Evolutionary conservation across 345 rosid genomes (phyloP), one percentile per base, ranked within the genome.

Genomic region (Abelmoschus esculentus): DNA sequence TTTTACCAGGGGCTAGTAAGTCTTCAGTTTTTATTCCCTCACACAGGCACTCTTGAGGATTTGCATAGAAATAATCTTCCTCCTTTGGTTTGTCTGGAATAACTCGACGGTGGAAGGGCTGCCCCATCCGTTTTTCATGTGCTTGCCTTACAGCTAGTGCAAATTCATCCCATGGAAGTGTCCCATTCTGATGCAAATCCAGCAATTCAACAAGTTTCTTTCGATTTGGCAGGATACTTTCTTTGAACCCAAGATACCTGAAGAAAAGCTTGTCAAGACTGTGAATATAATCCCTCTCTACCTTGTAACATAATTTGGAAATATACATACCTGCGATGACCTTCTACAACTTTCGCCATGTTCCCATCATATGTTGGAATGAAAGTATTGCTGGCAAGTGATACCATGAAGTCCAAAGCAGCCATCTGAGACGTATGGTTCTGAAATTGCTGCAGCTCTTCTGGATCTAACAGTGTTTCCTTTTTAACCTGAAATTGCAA

Each of bases 361-460:
- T 95, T 95, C 54, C 99, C 99, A 63, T 95, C 91, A 70, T 91
- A 89, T 19, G 99, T 91, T n/a, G 97, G 99, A 62, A 95, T 74
- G 80, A 95, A 95, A 50, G 91, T 88, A 74, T 86, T 61, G 82
- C 99, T 95, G 73, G 97, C 96, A 55, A 87, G 76, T n/a, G 96
- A 95, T 64, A 95, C 99, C 87, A 89, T 89, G 68, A 89, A 95
- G 83, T 95, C 99, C 65, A 95, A 79, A 70, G 99, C 99, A 46
- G 97, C 99, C 99, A 95, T 95, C 81, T 95, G 99, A 66, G 97
- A 91, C 11, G 97, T 89, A 86, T 95, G 99, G 78, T 95, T 91
- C 80, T 89, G 93, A 77, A 91, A 95, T 73, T 80, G 91, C 72
- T 83, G 86, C 73, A 95, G 80, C 72, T 95, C 96, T 22, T 56